These are phyloP conservation scores for Penicillium sp. DNA, from an alignment of 2,329 filamentous ascomycete species.

Conservation along the genomic window DNA sequence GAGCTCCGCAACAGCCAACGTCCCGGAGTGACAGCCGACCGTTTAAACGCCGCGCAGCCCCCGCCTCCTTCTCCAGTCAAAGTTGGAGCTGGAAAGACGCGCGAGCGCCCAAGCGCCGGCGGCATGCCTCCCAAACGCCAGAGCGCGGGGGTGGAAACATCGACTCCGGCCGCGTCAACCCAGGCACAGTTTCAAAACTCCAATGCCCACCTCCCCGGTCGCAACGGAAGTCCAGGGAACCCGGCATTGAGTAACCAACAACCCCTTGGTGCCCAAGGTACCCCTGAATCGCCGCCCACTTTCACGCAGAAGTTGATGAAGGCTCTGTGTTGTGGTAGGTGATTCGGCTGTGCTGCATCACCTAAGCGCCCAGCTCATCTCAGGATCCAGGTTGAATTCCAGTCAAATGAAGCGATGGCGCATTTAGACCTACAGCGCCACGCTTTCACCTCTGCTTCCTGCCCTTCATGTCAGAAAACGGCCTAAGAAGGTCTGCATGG, in stretches of 20 bases:
- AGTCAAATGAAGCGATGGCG: slow-evolving; percentile 15
- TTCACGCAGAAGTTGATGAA: slow-evolving; percentile 93
- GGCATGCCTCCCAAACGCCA: slow-evolving; percentile 71
- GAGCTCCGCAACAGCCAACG: slow-evolving; percentile 58
- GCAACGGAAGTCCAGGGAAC: slow-evolving; percentile 57
- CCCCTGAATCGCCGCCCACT: slow-evolving; percentile 68
- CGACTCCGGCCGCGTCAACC: slow-evolving; percentile 83
- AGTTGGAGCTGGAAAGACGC: slow-evolving; percentile 68
- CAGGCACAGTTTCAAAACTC: slow-evolving; percentile 97
- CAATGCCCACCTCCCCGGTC: slow-evolving; percentile 73
- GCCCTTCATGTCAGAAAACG: slow-evolving; percentile 15
- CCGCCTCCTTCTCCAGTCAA: slow-evolving; percentile 82
- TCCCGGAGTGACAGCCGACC: slow-evolving; percentile 70
- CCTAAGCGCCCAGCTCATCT: slow-evolving; percentile 24
- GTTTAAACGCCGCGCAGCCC: slow-evolving; percentile 93
- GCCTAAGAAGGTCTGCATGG: slow-evolving; percentile 20
- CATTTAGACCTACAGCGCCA: slow-evolving; percentile 15
- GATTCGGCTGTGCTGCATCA: slow-evolving; percentile 22
- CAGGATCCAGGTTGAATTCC: slow-evolving; percentile 35
- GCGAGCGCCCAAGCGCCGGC: slow-evolving; percentile 73
- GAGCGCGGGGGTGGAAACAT: slow-evolving; percentile 65
- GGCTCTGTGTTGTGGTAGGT: slow-evolving; percentile 79
- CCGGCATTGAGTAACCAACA: slow-evolving; percentile 59
- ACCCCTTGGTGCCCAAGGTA: slow-evolving; percentile 54
- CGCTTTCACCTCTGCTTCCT: slow-evolving; percentile 15